Evolutionary conservation across 106 monocot genomes (phyloP).

Genomic region (Gastrodia elata): DNA sequence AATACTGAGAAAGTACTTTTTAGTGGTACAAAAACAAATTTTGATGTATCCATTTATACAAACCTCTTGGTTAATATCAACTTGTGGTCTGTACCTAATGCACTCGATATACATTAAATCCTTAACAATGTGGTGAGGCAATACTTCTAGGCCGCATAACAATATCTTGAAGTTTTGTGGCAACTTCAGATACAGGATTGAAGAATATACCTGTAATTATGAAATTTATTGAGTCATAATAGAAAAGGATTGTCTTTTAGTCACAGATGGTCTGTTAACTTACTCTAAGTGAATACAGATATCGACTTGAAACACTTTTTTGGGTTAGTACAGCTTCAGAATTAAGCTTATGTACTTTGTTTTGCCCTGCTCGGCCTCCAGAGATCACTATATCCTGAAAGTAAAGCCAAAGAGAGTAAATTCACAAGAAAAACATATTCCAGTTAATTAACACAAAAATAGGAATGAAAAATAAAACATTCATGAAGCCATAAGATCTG

Average conservation of each 20-base stretch:
- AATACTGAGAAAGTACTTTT: not conserved
- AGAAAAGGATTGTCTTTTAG: not conserved
- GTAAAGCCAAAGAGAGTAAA: not conserved
- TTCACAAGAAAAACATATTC: not conserved
- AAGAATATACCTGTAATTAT: conserved; percentile 58
- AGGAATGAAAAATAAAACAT: not conserved
- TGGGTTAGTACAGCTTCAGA: conserved; percentile 14
- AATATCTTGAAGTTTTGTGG: conserved; percentile 61
- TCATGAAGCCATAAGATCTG: not conserved
- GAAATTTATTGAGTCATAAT: conserved; percentile 9
- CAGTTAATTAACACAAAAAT: not conserved
- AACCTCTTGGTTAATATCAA: conserved; percentile 61
- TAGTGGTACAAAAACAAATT: not conserved
- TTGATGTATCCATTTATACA: conserved; percentile 12
- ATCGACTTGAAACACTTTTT: conserved; percentile 40
- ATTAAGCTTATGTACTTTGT: conserved; percentile 13
- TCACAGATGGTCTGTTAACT: conserved; percentile 5
- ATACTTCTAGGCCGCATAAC: conserved; percentile 53
- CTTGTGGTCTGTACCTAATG: conserved; percentile 63
- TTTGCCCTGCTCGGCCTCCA: conserved; percentile 36
- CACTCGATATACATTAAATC: conserved; percentile 72
- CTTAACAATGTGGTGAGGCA: conserved; percentile 39
- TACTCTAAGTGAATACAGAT: conserved; percentile 76
- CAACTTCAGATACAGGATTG: conserved; percentile 66
- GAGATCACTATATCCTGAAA: conserved; percentile 72